Evolutionary conservation across 495 filamentous ascomycete species (phyloP).

Genomic region (Cercophora newfieldiana): DNA sequence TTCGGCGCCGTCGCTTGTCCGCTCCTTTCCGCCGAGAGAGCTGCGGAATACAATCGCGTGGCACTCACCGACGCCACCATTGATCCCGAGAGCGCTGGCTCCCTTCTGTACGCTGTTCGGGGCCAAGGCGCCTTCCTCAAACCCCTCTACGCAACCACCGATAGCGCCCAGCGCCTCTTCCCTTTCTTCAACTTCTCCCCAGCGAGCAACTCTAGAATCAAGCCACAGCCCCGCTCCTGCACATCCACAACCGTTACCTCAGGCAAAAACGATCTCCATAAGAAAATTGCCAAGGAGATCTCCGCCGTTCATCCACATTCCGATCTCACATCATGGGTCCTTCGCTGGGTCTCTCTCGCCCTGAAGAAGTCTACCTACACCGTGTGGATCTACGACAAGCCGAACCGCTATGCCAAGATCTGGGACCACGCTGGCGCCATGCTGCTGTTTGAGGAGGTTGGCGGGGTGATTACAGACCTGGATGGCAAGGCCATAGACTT

Average conservation of each 20-base stretch:
- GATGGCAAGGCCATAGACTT: conserved; percentile 55
- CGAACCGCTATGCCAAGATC: conserved; percentile 57
- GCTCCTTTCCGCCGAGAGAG: conserved; percentile 48
- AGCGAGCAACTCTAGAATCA: conserved; percentile 29
- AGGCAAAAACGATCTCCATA: conserved; percentile 45
- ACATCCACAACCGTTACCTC: conserved; percentile 37
- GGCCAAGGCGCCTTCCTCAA: conserved; percentile 47
- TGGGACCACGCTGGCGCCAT: conserved; percentile 75
- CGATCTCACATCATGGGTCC: conserved; percentile 63
- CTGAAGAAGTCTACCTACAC: conserved; percentile 60
- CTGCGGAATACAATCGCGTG: background rate
- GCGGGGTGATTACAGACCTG: conserved; percentile 63
- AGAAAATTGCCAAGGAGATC: conserved; percentile 48
- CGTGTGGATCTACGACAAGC: conserved; percentile 60
- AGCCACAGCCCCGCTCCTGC: conserved; percentile 38
- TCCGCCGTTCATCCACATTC: conserved; percentile 51
- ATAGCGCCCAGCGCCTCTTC: conserved; percentile 30
- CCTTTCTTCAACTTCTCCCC: background rate
- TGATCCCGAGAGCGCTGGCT: conserved; percentile 44
- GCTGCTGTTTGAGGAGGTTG: conserved; percentile 65
- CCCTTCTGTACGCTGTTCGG: too few species aligned
- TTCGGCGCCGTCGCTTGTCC: conserved; percentile 56
- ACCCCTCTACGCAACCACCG: too few species aligned
- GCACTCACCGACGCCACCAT: conserved; percentile 42
- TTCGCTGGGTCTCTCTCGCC: conserved; percentile 63